phyloP scores from a whole-genome alignment of 805 yeast species.

The Saturnispora halmiae region DNA sequence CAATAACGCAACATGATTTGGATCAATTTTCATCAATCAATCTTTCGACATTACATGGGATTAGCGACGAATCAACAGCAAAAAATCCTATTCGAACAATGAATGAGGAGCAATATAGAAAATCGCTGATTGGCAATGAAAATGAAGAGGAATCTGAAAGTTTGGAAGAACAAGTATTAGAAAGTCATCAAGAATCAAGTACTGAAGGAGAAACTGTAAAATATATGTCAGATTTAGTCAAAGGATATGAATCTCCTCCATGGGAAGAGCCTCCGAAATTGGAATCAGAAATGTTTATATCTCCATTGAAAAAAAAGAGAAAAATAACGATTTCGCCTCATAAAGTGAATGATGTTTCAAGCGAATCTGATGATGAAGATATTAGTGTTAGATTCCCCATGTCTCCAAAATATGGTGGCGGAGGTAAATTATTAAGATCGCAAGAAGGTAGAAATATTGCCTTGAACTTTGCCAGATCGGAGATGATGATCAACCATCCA shows the following conservation, averaged over 20 bases:
- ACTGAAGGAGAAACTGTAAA: conserved; percentile 7
- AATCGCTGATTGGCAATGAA: not conserved
- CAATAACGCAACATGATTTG: not conserved
- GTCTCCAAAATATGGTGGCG: conserved; percentile 38
- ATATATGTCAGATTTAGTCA: conserved; percentile 12
- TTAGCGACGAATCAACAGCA: conserved; percentile 14
- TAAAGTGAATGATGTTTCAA: not conserved
- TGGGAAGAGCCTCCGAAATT: conserved; percentile 27
- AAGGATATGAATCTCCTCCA: conserved; percentile 28
- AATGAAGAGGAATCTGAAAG: no score
- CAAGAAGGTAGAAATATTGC: conserved; percentile 22
- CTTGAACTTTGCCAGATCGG: conserved; percentile 22
- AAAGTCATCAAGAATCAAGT: not conserved
- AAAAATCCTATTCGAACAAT: not conserved
- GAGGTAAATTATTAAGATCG: conserved; percentile 28
- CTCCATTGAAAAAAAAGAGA: conserved; percentile 7
- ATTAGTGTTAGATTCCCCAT: conserved; percentile 33
- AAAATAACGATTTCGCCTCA: conserved; percentile 2
- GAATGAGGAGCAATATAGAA: not conserved
- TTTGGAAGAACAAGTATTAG: not conserved
- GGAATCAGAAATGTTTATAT: conserved; percentile 18
- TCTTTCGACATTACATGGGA: conserved; percentile 1
- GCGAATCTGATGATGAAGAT: conserved; percentile 13
- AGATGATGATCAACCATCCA: conserved; percentile 20
- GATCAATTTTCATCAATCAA: conserved; percentile 3